A percentile compares a stretch with the other conserved stretches of the same genome.
These are phyloP conservation scores for Stagonosporopsis chrysanthemi DNA, from an alignment of 2,329 filamentous ascomycete genomes.

Conservation along the genomic window DNA sequence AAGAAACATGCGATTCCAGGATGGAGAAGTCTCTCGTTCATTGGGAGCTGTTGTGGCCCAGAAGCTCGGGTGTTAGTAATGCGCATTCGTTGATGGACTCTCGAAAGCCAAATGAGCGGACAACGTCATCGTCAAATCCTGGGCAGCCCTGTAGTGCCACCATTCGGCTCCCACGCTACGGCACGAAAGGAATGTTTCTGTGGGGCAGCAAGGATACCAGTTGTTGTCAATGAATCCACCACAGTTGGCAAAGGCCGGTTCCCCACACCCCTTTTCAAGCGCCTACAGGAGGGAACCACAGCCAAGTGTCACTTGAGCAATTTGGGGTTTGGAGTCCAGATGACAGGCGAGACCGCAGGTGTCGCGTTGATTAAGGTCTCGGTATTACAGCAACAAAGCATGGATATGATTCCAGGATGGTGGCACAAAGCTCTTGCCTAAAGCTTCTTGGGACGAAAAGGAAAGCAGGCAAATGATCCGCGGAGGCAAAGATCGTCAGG, in stretches of 20 bases:
- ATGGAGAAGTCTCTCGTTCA: conserved; percentile 23
- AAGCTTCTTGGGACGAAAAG: conserved; percentile 16
- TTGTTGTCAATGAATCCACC: conserved; percentile 9
- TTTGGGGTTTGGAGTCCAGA: background rate
- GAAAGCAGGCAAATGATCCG: conserved; percentile 5
- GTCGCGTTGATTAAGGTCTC: conserved; percentile 5
- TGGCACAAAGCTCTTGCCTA: conserved; percentile 12
- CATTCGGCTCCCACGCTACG: conserved; percentile 5
- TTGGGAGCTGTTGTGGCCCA: conserved; percentile 29
- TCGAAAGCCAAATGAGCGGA: conserved; percentile 18
- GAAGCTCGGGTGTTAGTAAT: conserved; percentile 39
- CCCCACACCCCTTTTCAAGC: conserved; percentile 4
- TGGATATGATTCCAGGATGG: background rate
- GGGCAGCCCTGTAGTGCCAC: conserved; percentile 20
- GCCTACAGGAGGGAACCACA: conserved; percentile 10
- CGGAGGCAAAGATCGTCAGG: conserved; percentile 19
- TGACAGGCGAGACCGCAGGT: background rate
- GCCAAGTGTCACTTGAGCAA: conserved; percentile 12
- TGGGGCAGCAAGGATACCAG: conserved; percentile 14
- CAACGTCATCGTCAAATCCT: conserved; percentile 14
- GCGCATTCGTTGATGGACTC: background rate
- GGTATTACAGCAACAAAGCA: conserved; percentile 3
- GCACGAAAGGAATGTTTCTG: conserved; percentile 6
- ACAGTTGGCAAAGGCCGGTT: conserved; percentile 7
- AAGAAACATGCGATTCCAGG: conserved; percentile 16